Percentiles rank a stretch among this genome's conserved stretches.
Evolutionary conservation across 2,329 filamentous ascomycete species (phyloP).

Genomic region (Mycogone perniciosa): DNA sequence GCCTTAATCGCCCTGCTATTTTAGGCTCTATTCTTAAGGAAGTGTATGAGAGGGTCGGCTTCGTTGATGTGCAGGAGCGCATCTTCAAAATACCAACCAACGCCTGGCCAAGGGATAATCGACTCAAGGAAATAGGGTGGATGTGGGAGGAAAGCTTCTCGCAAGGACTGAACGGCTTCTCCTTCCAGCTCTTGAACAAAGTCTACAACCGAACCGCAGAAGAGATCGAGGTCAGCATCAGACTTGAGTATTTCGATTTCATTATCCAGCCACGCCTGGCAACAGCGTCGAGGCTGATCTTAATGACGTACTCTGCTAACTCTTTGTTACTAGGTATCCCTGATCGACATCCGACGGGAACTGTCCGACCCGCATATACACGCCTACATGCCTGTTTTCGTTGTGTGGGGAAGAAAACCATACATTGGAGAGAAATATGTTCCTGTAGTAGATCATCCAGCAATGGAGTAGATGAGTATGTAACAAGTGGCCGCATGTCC

Average conservation of each 20-base stretch:
- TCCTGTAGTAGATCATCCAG: too few relatives aligned
- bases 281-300: neutral
- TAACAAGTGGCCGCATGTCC: too few relatives aligned
- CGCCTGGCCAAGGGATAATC: conserved; percentile 43
- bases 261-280: neutral
- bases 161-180: conserved; percentile 39
- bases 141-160: conserved; percentile 40
- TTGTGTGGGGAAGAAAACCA: conserved; percentile 47
- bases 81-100: conserved; percentile 50
- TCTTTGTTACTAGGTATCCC: conserved; percentile 31
- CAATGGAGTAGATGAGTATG: too few relatives aligned
- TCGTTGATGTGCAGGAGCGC: conserved; percentile 47
- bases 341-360: conserved; percentile 44
- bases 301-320: neutral
- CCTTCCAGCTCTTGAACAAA: conserved; percentile 35
- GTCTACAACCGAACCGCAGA: conserved; percentile 34
- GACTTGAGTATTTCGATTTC: neutral
- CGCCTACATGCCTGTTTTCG: conserved; percentile 42
- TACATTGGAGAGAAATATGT: conserved; percentile 25
- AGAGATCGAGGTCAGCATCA: conserved; percentile 41
- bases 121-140: conserved; percentile 37
- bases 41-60: conserved; percentile 43
- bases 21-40: conserved; percentile 30
- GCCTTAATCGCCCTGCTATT: conserved; percentile 31
- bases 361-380: conserved; percentile 41